Evolutionary conservation across 2,329 filamentous ascomycete species (phyloP).

Genomic region (Colletotrichum destructivum): DNA sequence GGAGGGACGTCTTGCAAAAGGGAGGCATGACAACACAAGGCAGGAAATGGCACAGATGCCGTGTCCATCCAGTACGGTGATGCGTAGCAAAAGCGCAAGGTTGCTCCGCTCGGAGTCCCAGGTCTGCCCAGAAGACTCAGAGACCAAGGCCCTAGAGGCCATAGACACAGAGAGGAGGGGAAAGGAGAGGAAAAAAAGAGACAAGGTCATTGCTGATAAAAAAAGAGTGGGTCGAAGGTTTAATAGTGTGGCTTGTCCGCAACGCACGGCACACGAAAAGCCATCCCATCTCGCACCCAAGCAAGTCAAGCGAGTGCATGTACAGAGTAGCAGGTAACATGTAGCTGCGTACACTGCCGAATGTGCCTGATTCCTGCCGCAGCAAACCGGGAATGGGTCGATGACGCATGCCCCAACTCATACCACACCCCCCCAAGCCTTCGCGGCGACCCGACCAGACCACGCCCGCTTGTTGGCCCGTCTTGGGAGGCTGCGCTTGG

Average conservation of each 20-base stretch:
- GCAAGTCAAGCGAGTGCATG: constrained; percentile 10
- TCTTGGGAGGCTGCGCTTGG: constrained; percentile 34
- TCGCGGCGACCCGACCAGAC: constrained; percentile 20
- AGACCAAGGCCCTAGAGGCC: no score
- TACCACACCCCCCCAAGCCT: constrained; percentile 36
- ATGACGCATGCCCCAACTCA: constrained; percentile 42
- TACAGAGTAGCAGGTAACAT: neutral
- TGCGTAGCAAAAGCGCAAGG: constrained; percentile 8
- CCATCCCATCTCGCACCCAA: constrained; percentile 32
- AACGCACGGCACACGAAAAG: constrained; percentile 30
- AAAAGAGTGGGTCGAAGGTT: constrained; percentile 12
- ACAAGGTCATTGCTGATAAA: constrained; percentile 20
- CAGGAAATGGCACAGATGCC: constrained; percentile 25
- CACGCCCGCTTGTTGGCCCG: constrained; percentile 11
- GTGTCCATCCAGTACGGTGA: constrained; percentile 2
- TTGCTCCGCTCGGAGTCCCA: constrained; percentile 18
- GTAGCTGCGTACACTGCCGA: neutral
- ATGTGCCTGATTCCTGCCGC: constrained; percentile 38
- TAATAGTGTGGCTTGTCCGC: constrained; percentile 34
- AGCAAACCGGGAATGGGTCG: constrained; percentile 42
- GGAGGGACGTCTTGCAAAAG: constrained; percentile 10
- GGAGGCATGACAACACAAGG: constrained; percentile 9
- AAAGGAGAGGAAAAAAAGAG: neutral
- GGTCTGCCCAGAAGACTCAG: constrained; percentile 9
- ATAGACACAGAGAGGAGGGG: neutral